Evolutionary conservation across 495 filamentous ascomycete genomes (phyloP).

Genomic region (Annulohypoxylon stygium): DNA sequence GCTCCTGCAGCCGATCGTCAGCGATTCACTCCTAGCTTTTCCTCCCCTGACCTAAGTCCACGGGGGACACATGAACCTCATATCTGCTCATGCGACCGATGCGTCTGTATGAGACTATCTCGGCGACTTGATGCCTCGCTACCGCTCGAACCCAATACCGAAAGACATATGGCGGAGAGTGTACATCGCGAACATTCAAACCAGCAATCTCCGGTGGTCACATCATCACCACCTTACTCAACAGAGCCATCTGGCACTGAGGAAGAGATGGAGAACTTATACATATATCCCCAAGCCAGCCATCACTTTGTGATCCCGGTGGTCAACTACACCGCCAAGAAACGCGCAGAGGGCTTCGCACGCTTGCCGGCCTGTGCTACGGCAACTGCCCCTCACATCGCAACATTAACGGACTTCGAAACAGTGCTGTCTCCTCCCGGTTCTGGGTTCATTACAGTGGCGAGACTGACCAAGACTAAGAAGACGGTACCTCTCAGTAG

Average conservation of each 20-base stretch:
- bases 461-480: conserved; percentile 23
- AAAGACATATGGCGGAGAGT: not conserved
- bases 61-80: conserved; percentile 1
- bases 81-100: conserved; percentile 22
- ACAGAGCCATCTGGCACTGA: too few relatives aligned
- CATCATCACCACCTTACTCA: not conserved
- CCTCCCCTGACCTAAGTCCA: not conserved
- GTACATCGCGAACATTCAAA: not conserved
- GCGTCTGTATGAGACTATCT: not conserved
- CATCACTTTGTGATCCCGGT: conserved; percentile 46
- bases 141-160: not conserved
- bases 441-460: conserved; percentile 29
- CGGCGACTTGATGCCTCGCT: conserved; percentile 1
- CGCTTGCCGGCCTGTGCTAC: conserved; percentile 39
- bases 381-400: conserved; percentile 36
- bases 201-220: not conserved
- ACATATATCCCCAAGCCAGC: conserved; percentile 36
- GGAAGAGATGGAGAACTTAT: conserved; percentile 28
- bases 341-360: not conserved
- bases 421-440: conserved; percentile 19
- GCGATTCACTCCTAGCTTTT: not conserved
- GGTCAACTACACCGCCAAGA: conserved; percentile 39
- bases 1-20: not conserved
- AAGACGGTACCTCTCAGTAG: conserved; percentile 20
- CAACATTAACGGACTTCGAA: conserved; percentile 36